Conservation (phyloP, 2,329 filamentous ascomycete genomes). For the Phoma sp. region DNA sequence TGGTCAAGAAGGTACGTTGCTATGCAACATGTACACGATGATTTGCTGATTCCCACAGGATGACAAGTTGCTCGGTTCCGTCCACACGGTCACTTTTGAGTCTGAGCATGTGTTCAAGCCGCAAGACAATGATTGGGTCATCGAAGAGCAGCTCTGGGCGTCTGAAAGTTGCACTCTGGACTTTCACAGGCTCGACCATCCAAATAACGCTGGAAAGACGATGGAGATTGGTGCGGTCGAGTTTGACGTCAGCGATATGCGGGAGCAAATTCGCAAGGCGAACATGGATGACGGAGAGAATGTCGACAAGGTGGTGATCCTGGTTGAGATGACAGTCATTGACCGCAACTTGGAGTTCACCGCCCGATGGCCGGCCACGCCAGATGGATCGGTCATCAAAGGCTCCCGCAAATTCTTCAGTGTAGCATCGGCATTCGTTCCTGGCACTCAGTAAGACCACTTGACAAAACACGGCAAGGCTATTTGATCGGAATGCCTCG, state of each 20-base stretch:
- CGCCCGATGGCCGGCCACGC: constrained; percentile 15
- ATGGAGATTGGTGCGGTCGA: constrained; percentile 15
- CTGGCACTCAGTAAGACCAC: constrained; percentile 11
- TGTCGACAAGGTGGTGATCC: constrained; percentile 4
- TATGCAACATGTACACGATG: neutral
- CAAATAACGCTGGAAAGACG: constrained; percentile 16
- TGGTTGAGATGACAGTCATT: constrained; percentile 22
- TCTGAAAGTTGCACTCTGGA: constrained; percentile 20
- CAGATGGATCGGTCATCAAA: constrained; percentile 4
- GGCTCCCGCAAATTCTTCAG: constrained; percentile 10
- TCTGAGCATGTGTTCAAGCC: constrained; percentile 1
- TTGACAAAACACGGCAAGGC: too few species aligned
- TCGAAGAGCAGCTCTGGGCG: constrained; percentile 12
- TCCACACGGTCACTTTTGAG: constrained; percentile 4
- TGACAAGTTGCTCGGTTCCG: neutral
- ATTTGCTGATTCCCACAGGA: neutral
- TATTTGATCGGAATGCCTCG: too few species aligned
- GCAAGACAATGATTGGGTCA: constrained; percentile 1
- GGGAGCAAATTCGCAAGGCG: neutral
- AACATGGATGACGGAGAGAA: neutral
- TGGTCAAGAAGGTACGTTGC: constrained; percentile 20
- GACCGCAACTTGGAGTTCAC: constrained; percentile 23
- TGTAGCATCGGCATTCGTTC: constrained; percentile 12
- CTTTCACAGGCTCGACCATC: constrained; percentile 11
- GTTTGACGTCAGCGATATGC: constrained; percentile 18